Percentiles rank a stretch among this genome's conserved stretches.
These are phyloP conservation scores for Leccinum truebloodii DNA, from an alignment of 768 basidiomycete genomes.

Conservation along the genomic window DNA sequence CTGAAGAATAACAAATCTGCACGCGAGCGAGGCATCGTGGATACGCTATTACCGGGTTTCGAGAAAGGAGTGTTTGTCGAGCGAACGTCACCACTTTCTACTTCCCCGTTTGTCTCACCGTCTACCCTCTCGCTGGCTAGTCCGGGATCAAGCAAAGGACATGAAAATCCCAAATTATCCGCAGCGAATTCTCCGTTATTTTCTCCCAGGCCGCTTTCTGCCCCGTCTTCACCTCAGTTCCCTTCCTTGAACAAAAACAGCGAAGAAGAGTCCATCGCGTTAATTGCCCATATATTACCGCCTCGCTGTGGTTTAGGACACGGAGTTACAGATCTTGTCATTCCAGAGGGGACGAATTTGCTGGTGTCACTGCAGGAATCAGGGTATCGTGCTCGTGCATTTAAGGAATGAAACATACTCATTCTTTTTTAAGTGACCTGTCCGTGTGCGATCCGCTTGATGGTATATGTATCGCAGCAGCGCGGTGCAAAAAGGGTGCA, in stretches of 20 bases:
- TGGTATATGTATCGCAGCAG: constrained; percentile 37
- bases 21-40: constrained; percentile 33
- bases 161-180: constrained; percentile 45
- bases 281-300: constrained; percentile 46
- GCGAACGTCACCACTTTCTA: constrained; percentile 14
- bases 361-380: constrained; percentile 59
- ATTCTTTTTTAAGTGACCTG: constrained; percentile 44
- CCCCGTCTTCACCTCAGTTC: constrained; percentile 36
- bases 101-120: constrained; percentile 13
- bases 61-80: constrained; percentile 33
- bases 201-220: constrained; percentile 38
- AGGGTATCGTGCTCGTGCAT: constrained; percentile 48
- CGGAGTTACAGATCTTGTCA: constrained; percentile 47
- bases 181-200: constrained; percentile 46
- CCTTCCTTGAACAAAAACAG: constrained; percentile 15
- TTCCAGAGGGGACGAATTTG: constrained; percentile 43
- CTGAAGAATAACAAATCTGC: constrained; percentile 50
- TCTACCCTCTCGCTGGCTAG: constrained; percentile 11
- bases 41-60: constrained; percentile 31
- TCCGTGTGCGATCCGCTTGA: constrained; percentile 57
- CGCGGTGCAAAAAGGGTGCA: constrained; percentile 12
- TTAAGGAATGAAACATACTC: constrained; percentile 4
- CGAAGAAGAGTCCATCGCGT: constrained; percentile 19
- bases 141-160: constrained; percentile 20
- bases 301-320: constrained; percentile 40